phyloP scores from a whole-genome alignment of 2,329 filamentous ascomycete species.

The Tolypocladium inflatum region DNA sequence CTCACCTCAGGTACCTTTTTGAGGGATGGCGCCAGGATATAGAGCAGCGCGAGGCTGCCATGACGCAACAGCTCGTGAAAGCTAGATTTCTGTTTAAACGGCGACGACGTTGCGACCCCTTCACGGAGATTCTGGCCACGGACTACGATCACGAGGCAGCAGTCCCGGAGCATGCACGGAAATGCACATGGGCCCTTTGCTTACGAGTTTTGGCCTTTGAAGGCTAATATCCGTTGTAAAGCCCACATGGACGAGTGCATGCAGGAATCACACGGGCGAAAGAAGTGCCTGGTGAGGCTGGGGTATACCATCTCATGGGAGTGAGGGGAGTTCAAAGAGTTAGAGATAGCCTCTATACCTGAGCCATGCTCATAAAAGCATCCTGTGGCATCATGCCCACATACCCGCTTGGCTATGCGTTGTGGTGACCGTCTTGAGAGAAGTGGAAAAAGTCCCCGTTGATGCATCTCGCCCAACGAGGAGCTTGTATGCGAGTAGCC shows the following conservation, averaged over 20 bases:
- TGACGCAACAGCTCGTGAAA: not conserved
- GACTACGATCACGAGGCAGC: not conserved
- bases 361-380: not conserved
- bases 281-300: not conserved
- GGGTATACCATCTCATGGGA: not conserved
- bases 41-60: not conserved
- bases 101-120: not conserved
- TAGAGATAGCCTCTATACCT: no score
- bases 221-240: not conserved
- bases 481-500: not conserved
- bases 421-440: not conserved
- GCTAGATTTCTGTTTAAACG: not conserved
- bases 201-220: not conserved
- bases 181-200: not conserved
- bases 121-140: not conserved
- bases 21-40: constrained; percentile 4
- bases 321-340: not conserved
- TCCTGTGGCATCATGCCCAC: not conserved
- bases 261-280: not conserved
- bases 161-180: not conserved
- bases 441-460: not conserved
- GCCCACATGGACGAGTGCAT: not conserved
- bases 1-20: constrained; percentile 48
- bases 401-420: not conserved
- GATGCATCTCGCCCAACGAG: not conserved